A percentile compares a stretch with the other conserved stretches of the same genome.
These are phyloP conservation scores for Ilyonectria robusta DNA, from an alignment of 2,329 filamentous ascomycete species.

Conservation along the genomic window DNA sequence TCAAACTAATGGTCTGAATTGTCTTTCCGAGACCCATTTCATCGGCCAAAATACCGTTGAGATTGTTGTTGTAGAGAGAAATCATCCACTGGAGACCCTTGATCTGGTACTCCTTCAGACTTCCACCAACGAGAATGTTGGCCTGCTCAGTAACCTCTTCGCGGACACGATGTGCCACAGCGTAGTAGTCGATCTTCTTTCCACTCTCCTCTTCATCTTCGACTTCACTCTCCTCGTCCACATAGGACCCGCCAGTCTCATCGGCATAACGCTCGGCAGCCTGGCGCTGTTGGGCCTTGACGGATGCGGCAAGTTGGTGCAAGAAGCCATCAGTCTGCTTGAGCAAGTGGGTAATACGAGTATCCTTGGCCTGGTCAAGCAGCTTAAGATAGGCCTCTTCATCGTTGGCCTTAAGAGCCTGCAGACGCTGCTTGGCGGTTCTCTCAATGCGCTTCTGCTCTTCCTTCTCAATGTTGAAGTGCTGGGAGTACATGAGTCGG, in stretches of 20 bases:
- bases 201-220: constrained; percentile 78
- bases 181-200: constrained; percentile 97
- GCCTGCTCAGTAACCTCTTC: constrained; percentile 92
- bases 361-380: constrained; percentile 98
- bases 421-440: constrained; percentile 98
- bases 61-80: constrained; percentile 99
- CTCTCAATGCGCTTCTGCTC: constrained; percentile 98
- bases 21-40: constrained; percentile 99
- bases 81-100: constrained; percentile 99
- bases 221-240: constrained; percentile 76
- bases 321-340: constrained; percentile 98
- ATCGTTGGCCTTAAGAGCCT: constrained; percentile 98
- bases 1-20: constrained; percentile 97
- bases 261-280: constrained; percentile 84
- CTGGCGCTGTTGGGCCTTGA: constrained; percentile 92
- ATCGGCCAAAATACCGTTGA: constrained; percentile 98
- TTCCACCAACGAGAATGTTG: constrained; percentile 89
- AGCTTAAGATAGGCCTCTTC: constrained; percentile 99
- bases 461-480: constrained; percentile 98
- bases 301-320: constrained; percentile 93
- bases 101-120: constrained; percentile 96
- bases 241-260: constrained; percentile 60
- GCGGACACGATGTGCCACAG: constrained; percentile 95
- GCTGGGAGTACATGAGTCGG: constrained; percentile 88
- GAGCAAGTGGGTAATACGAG: constrained; percentile 96